These are phyloP conservation scores for Candida orba DNA, from an alignment of 805 yeast genomes.

Conservation along the genomic window DNA sequence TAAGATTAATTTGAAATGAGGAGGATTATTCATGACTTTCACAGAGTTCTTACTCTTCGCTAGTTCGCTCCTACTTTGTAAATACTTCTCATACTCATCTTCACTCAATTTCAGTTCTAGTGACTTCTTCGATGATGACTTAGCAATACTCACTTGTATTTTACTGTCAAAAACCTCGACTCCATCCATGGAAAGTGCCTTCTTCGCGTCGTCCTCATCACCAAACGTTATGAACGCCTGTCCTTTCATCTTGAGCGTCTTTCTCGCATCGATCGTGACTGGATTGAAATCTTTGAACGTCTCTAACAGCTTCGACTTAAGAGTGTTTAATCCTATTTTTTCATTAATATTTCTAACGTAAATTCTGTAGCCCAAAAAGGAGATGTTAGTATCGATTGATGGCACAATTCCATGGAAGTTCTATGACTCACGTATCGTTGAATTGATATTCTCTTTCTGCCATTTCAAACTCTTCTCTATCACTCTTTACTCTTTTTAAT, in stretches of 20 bases:
- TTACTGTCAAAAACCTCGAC: slow-evolving; percentile 15
- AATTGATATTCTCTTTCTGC: slow-evolving; percentile 6
- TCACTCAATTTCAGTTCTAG: slow-evolving; percentile 11
- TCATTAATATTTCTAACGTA: slow-evolving; percentile 73
- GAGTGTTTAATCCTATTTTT: slow-evolving; percentile 44
- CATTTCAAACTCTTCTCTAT: neutral
- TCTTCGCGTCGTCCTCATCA: slow-evolving; percentile 32
- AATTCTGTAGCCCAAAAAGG: slow-evolving; percentile 7
- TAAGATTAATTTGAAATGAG: slow-evolving; percentile 61
- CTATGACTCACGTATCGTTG: slow-evolving; percentile 20
- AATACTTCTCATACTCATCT: slow-evolving; percentile 12
- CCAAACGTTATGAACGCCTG: slow-evolving; percentile 72
- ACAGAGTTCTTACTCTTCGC: slow-evolving; percentile 12
- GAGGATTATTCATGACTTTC: slow-evolving; percentile 35
- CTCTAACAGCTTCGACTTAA: slow-evolving; percentile 36
- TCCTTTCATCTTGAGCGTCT: slow-evolving; percentile 62
- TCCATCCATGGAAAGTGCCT: slow-evolving; percentile 20
- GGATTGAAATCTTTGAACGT: slow-evolving; percentile 41
- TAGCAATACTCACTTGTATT: slow-evolving; percentile 16
- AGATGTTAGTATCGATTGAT: no score
- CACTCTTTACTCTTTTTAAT: no score
- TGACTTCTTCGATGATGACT: slow-evolving; percentile 20
- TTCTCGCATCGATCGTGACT: slow-evolving; percentile 49
- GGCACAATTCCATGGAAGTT: no score
- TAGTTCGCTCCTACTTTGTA: slow-evolving; percentile 15